Base-by-base conservation (phyloP, 495 filamentous ascomycete species). In the Cercophora samala region DNA sequence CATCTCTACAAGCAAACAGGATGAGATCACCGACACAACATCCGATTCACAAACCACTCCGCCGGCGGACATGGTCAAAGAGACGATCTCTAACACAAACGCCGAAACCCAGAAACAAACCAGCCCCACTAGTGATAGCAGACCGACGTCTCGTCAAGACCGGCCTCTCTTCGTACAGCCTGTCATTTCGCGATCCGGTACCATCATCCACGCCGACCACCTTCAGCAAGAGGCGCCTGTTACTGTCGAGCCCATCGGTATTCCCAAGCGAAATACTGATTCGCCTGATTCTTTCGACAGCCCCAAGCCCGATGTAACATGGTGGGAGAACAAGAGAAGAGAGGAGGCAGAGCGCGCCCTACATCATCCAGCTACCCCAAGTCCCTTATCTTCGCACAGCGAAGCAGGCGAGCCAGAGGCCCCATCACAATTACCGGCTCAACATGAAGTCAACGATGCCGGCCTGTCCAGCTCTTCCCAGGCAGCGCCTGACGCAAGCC, bases 301-400 rank as follows among this genome's bases (percentile, higher is more conserved):
- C 11, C 1, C 24, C 8, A 61, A 61, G 25, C 58, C 15, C 18
- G 58, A 61, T 61, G 6, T 61, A 8, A 61, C 58, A 4, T 32
- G 58, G 58, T 61, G 58, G 58, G 58, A 61, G 17, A 25, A 61
- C 15, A 61, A 61, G 58, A 61, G 58, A 21, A 32, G 25, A 37
- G 58, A 18, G 6, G 58, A 61, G 58, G 58, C 58, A 18, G 24
- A 26, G 19, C 26, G 26, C 8, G 26, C 26, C 26, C 26, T 29
- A 8, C 26, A 29, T 8, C 26, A 29, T 29, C 26, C 26, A 29
- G 26, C 26, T 4, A 29, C 26, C 8, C 26, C 26, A 29, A 29
- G 26, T 8, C 26, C 26, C 26, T 29, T 8, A 29, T 29, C 26
- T 29, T 29, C 26, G 8, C 26, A 29, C 1, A 29, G 0, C 26